These are phyloP conservation scores for Naganishia liquefaciens DNA, from an alignment of 1,284 basidiomycete species.

Conservation along the genomic window DNA sequence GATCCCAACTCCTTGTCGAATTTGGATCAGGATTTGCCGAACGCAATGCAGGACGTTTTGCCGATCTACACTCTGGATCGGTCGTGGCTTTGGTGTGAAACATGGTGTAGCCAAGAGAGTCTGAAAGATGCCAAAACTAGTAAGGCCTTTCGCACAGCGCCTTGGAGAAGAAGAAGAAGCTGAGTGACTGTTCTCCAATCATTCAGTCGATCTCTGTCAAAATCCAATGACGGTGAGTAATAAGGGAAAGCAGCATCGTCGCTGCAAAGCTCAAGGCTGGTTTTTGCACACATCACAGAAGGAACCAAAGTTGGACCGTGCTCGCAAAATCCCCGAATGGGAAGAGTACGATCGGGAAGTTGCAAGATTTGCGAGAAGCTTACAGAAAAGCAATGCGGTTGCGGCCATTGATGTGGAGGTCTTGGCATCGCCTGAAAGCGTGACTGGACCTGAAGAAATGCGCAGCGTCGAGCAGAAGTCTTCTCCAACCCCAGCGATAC, in stretches of 20 bases:
- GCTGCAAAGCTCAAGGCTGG: neutral
- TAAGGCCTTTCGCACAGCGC: constrained; percentile 26
- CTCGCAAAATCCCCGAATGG: constrained; percentile 96
- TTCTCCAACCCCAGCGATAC: neutral
- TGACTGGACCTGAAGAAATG: neutral
- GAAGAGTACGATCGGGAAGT: constrained; percentile 73
- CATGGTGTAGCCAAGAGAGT: constrained; percentile 58
- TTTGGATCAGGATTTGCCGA: constrained; percentile 94
- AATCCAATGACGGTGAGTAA: constrained; percentile 78
- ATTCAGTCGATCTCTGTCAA: constrained; percentile 87
- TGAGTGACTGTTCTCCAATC: neutral
- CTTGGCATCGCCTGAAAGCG: constrained; percentile 8
- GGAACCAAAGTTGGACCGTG: constrained; percentile 91
- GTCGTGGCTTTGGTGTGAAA: constrained; percentile 84
- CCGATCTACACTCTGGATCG: constrained; percentile 84
- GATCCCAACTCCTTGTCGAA: constrained; percentile 93
- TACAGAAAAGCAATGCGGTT: constrained; percentile 8
- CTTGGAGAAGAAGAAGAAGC: constrained; percentile 1
- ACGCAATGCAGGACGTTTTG: constrained; percentile 82
- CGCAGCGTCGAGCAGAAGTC: neutral
- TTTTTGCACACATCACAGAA: constrained; percentile 61
- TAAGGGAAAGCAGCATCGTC: neutral
- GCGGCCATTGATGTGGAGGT: constrained; percentile 16
- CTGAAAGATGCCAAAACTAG: constrained; percentile 58
- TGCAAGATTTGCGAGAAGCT: constrained; percentile 63